These are phyloP conservation scores for Saccharomycopsis microspora DNA, from an alignment of 805 yeast genomes.

Conservation along the genomic window DNA sequence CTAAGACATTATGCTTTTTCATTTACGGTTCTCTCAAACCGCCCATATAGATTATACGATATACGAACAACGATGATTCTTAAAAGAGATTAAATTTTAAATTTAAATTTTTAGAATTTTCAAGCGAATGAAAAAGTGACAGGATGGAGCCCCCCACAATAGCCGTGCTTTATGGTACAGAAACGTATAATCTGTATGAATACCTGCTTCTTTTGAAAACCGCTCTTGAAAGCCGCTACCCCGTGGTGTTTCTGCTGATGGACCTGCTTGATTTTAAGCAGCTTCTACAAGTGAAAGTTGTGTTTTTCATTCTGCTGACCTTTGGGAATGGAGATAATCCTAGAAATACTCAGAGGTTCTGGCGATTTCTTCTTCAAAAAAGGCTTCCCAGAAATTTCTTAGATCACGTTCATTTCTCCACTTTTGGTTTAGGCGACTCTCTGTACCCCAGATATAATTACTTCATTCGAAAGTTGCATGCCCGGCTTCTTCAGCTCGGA, in stretches of 20 bases:
- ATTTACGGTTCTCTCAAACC: no score
- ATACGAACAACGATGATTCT: no score
- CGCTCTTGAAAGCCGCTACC: constrained; percentile 39
- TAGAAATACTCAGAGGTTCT: constrained; percentile 56
- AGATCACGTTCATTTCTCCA: constrained; percentile 48
- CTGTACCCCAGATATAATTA: constrained; percentile 81
- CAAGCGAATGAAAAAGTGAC: no score
- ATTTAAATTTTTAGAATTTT: no score
- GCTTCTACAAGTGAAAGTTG: constrained; percentile 35
- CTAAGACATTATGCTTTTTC: no score
- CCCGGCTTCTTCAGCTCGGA: constrained; percentile 71
- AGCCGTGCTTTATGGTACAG: constrained; percentile 77
- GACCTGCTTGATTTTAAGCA: constrained; percentile 50
- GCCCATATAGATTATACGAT: no score
- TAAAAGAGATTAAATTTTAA: no score
- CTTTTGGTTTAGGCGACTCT: constrained; percentile 90
- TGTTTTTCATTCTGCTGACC: constrained; percentile 67
- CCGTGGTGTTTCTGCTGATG: constrained; percentile 37
- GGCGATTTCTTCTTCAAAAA: constrained; percentile 62
- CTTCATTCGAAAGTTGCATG: constrained; percentile 78
- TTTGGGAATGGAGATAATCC: constrained; percentile 96
- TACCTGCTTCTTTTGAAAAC: constrained; percentile 56
- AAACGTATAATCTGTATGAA: constrained; percentile 86
- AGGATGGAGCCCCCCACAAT: constrained; percentile 19
- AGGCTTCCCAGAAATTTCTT: constrained; percentile 53